Percentiles rank a stretch among this genome's conserved stretches.
phyloP scores from a whole-genome alignment of 768 basidiomycete genomes.

The Boletus insuetus region DNA sequence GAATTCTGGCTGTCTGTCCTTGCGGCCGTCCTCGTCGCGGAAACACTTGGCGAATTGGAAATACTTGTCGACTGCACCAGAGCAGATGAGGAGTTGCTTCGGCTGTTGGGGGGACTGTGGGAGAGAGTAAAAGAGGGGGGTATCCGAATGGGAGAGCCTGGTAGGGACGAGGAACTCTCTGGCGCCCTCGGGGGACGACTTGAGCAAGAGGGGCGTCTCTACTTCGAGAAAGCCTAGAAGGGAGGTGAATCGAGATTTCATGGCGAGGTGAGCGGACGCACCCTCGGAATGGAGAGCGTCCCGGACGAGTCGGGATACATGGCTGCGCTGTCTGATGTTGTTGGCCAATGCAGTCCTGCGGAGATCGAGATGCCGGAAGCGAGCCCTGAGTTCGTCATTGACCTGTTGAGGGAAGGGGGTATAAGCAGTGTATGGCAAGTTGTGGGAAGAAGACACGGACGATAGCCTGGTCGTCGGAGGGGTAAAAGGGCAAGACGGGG shows the following conservation, averaged over 20 bases:
- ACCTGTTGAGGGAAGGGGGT: constrained; percentile 44
- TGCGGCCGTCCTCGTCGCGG: constrained; percentile 92
- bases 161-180: constrained; percentile 91
- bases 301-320: constrained; percentile 77
- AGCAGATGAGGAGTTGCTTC: constrained; percentile 89
- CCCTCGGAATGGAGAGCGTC: constrained; percentile 72
- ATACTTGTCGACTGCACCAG: constrained; percentile 86
- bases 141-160: constrained; percentile 37
- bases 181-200: constrained; percentile 92
- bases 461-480: constrained; percentile 71
- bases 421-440: background rate
- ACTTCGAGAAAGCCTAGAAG: constrained; percentile 82
- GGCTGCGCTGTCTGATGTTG: constrained; percentile 80
- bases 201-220: constrained; percentile 87
- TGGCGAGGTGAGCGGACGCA: constrained; percentile 31
- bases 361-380: constrained; percentile 87
- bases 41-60: constrained; percentile 94
- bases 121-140: constrained; percentile 76
- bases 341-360: constrained; percentile 68
- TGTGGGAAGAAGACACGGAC: constrained; percentile 42
- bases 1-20: constrained; percentile 95
- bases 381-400: constrained; percentile 81
- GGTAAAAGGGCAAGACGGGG: constrained; percentile 74
- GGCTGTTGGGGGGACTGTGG: constrained; percentile 96
- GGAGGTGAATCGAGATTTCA: constrained; percentile 7